Evolutionary conservation across 306 rosid species (phyloP), one percentile per base, ranked within the genome.

Genomic region (Vachellia pachyceras): DNA sequence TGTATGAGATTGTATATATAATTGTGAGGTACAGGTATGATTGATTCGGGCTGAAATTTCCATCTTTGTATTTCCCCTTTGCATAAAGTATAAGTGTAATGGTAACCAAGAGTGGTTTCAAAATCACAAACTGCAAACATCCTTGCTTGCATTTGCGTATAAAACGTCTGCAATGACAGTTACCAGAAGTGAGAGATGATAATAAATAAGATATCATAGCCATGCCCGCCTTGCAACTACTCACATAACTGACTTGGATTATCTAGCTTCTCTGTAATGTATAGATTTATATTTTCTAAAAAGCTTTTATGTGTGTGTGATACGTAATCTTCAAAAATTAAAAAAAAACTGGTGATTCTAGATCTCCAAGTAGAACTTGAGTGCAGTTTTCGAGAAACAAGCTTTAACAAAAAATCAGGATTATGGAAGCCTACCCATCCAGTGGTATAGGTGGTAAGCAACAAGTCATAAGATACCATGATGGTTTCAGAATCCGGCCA

Each of bases 91-190:
- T 36, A 70, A 94, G 97, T 13, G 98, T 91, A 40, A 87, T 86
- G 66, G 82, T 93, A 80, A 79, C 98, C 87, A 94, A 86, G 76
- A 88, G 44, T 66, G 98, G 98, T 90, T 94, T 94, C 92, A 94
- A 88, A 86, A 94, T 89, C 79, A 94, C 98, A 86, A 93, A 94
- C 84, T 94, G 98, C 89, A 91, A 78, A 85, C 97, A 90, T 36
- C 98, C 97, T 88, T 94, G 98, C 85, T 94, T 94, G 93, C 98
- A 94, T 68, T 91, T 91, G 20, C 98, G 94, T 80, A 94, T 94
- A 61, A 94, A 93, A 78, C 98, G 98, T 86, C 98, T 94, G 92
- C 87, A 85, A 69, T 29, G 71, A 85, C 67, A 80, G 77, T 49
- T 77, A n/a, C 65, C 44, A 80, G 10, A 65, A n/a, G 36, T 44